A percentile compares a stretch with the other conserved stretches of the same genome.
Conservation (phyloP, 2,329 filamentous ascomycete genomes). For the Talaromyces sp. region DNA sequence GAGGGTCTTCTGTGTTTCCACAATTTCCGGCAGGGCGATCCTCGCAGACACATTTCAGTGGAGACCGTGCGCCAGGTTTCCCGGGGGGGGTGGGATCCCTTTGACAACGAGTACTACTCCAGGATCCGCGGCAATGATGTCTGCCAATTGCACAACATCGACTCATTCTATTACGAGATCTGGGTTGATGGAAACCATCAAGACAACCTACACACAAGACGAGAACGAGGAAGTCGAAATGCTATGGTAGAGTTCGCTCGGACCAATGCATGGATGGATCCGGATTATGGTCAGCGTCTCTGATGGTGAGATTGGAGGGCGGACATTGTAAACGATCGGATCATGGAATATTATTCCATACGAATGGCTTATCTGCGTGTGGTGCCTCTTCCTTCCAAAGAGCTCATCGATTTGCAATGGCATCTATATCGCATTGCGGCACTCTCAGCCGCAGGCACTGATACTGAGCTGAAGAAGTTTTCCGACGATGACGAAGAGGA, state of each 20-base stretch:
- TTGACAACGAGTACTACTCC: constrained; percentile 3
- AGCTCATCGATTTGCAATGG: background rate
- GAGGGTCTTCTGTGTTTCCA: background rate
- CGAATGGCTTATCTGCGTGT: background rate
- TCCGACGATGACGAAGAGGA: background rate
- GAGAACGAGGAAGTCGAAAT: too few relatives aligned
- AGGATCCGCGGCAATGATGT: too few relatives aligned
- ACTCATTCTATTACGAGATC: too few relatives aligned
- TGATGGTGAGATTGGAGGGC: background rate
- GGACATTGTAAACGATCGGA: background rate
- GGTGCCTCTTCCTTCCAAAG: background rate
- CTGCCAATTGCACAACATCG: too few relatives aligned
- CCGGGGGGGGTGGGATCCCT: background rate
- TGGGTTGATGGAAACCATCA: too few relatives aligned
- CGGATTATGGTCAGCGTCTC: background rate
- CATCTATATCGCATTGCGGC: background rate
- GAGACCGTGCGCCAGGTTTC: background rate
- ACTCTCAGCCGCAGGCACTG: background rate
- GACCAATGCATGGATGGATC: too few relatives aligned
- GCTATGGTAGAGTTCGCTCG: too few relatives aligned
- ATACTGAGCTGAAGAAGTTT: background rate
- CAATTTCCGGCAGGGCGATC: background rate
- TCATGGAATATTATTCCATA: background rate
- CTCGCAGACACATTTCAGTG: background rate
- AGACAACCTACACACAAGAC: too few relatives aligned